Evolutionary conservation across 768 basidiomycete genomes (phyloP), one percentile per base, ranked within the genome.

Genomic region (Kwoniella europaea): DNA sequence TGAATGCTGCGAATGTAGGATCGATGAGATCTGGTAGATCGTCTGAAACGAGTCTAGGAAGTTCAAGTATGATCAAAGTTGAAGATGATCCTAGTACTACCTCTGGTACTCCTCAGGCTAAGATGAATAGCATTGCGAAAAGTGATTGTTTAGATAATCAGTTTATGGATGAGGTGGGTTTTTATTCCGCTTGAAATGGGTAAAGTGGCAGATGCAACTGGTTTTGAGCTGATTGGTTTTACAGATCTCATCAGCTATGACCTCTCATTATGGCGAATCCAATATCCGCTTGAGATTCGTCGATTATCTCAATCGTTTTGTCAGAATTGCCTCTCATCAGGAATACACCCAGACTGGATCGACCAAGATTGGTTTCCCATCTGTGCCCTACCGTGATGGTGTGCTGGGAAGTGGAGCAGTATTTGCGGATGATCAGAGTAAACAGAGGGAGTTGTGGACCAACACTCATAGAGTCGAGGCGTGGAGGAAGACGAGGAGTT

Each of bases 121-220:
- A 77, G 63, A 79, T 74, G 75, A 73, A 69, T 50, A 63, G 67
- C 22, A 71, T 44, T 29, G 44, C 63, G 56, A 90, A 87, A 76
- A 89, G 89, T 63, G 87, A 89, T 22, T 76, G 87, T 71, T 85
- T 88, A 6, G 95, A 98, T 75, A 92, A 90, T 77, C 73, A 91
- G 16, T 98, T 98, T 84, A 92, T 98, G 74, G 95, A 98, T 63
- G 96, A 98, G 77, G 95, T 96, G 77, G 81, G 92, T 87, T 16
- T 55, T 55, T 43, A 22, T 22, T 54, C 35, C 35, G 35, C 35
- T 35, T 35, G 35, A 9, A 35, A 35, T 35, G 35, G 35, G 35
- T 35, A 6, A 7, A 35, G 4, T 7, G 35, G 35, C 7, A 35
- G 35, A 35, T 35, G 43, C 24, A 24, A 24, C 24, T 24, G 24